A percentile compares a stretch with the other conserved stretches of the same genome.
phyloP scores from a whole-genome alignment of 148 eudicot genomes.

The Arbutus unedo region DNA sequence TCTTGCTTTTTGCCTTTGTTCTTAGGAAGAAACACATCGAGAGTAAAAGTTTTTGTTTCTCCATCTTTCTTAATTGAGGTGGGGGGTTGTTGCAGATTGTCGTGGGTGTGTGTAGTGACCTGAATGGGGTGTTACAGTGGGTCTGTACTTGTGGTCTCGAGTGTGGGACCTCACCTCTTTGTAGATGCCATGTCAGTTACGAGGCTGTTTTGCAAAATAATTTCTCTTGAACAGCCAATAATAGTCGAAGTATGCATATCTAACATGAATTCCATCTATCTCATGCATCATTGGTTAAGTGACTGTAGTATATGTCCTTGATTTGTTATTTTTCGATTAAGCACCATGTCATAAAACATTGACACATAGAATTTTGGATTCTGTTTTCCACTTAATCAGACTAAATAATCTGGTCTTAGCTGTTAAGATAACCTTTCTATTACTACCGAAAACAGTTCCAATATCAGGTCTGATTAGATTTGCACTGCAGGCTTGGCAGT shows the following conservation, averaged over 20 bases:
- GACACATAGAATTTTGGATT: not conserved
- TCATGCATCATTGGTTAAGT: not conserved
- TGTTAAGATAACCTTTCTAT: not conserved
- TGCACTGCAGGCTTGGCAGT: slow-evolving; percentile 59
- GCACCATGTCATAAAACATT: not conserved
- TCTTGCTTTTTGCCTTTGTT: not conserved
- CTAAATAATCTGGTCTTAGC: not conserved
- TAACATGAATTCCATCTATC: not conserved
- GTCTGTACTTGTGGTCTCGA: not conserved
- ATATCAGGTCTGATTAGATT: not conserved
- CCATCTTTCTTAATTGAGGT: not conserved
- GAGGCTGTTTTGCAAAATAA: not conserved
- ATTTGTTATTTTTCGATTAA: not conserved
- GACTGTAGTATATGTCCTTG: not conserved
- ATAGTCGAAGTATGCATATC: not conserved
- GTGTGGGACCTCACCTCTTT: not conserved
- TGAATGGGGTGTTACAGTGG: not conserved
- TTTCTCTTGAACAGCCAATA: not conserved
- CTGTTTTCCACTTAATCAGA: not conserved
- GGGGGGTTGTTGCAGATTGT: not conserved
- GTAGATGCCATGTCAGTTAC: not conserved
- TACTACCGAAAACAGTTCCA: not conserved
- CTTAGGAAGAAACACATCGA: not conserved
- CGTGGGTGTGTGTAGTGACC: not conserved
- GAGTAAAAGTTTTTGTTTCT: not conserved